Conservation (phyloP, 139 green algal genomes). For the Desmodesmus armatus region DNA sequence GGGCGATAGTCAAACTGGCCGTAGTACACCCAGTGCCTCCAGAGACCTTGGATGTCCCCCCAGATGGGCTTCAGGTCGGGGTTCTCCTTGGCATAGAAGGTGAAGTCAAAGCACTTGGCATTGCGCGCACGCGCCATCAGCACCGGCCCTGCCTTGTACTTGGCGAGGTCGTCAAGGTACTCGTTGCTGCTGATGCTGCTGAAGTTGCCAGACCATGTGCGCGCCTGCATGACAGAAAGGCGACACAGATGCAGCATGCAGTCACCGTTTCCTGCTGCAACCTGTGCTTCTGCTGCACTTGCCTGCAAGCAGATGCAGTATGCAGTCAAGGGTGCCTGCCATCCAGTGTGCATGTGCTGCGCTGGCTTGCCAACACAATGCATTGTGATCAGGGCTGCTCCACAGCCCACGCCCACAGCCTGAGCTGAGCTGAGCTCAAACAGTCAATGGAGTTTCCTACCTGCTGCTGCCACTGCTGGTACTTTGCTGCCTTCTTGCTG, state of each 20-base stretch:
- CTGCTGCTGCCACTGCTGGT: conserved; percentile 59
- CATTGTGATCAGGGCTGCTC: no score
- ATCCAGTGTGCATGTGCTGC: no score
- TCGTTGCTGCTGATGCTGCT: conserved; percentile 44
- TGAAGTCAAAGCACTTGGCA: conserved; percentile 70
- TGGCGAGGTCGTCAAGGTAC: conserved; percentile 38
- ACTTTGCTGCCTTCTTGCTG: conserved; percentile 59
- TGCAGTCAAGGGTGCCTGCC: no score
- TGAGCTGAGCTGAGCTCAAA: no score
- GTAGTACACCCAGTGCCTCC: conserved; percentile 77
- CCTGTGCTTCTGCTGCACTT: no score
- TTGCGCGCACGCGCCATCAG: conserved; percentile 56
- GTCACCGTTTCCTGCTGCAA: no score
- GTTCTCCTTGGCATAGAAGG: conserved; percentile 67
- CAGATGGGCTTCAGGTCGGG: conserved; percentile 56
- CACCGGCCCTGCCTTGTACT: conserved; percentile 29
- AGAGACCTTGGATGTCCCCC: conserved; percentile 45
- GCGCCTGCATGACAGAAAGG: conserved; percentile 3
- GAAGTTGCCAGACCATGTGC: conserved; percentile 9
- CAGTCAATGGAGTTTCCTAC: no score
- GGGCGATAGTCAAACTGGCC: conserved; percentile 80
- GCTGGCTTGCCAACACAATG: no score
- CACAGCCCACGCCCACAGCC: no score
- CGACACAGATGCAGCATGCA: not conserved
- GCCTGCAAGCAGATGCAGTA: no score